phyloP scores from a whole-genome alignment of 495 filamentous ascomycete species.

The Xylaria nigripes region DNA sequence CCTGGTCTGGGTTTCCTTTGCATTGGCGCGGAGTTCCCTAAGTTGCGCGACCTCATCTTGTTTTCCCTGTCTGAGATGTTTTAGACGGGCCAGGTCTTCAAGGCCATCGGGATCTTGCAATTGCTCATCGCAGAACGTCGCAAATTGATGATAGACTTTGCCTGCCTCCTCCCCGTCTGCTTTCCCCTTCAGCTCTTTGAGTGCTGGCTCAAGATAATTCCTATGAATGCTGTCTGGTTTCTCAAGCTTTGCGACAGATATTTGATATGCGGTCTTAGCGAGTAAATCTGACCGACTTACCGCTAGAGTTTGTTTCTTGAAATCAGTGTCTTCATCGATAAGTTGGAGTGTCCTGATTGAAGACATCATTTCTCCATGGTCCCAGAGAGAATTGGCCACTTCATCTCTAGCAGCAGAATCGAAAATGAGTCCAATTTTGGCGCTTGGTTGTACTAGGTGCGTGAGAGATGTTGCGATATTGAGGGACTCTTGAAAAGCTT shows the following conservation, averaged over 20 bases:
- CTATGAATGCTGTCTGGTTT: conserved; percentile 84
- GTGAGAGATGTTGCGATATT: conserved; percentile 73
- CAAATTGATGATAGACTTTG: conserved; percentile 88
- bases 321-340: conserved; percentile 51
- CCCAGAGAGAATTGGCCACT: conserved; percentile 85
- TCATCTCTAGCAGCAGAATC: conserved; percentile 68
- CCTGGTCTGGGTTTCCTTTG: conserved; percentile 32
- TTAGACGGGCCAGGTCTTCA: conserved; percentile 76
- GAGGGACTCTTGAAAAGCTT: conserved; percentile 74
- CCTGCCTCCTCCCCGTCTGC: conserved; percentile 67
- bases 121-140: conserved; percentile 89
- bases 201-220: conserved; percentile 71
- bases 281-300: conserved; percentile 74
- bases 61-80: conserved; percentile 73
- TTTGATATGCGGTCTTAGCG: conserved; percentile 77
- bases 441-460: conserved; percentile 59
- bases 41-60: conserved; percentile 65
- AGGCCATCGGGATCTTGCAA: conserved; percentile 72
- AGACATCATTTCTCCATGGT: conserved; percentile 82
- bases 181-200: conserved; percentile 67
- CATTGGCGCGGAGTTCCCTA: conserved; percentile 40
- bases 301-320: conserved; percentile 62
- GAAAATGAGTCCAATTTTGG: conserved; percentile 61
- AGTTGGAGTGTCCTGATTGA: conserved; percentile 83
- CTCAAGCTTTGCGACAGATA: conserved; percentile 87